Percentiles rank a stretch among this genome's conserved stretches.
These are phyloP conservation scores for Ascochyta clinopodiicola DNA, from an alignment of 2,329 filamentous ascomycete species.

Conservation along the genomic window DNA sequence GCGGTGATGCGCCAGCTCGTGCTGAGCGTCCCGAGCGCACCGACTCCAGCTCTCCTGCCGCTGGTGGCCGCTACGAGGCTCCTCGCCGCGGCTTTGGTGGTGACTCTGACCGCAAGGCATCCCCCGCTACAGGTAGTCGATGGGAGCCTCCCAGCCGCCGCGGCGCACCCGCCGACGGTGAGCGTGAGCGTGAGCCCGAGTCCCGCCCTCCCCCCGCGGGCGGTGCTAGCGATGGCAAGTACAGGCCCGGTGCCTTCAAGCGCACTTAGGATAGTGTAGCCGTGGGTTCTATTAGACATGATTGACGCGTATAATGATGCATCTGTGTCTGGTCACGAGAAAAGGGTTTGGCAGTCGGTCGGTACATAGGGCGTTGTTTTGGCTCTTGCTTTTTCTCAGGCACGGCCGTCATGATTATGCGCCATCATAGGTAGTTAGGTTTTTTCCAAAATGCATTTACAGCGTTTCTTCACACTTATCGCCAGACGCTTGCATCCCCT, in stretches of 20 bases:
- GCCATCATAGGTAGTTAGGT: constrained; percentile 7
- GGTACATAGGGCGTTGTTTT: constrained; percentile 19
- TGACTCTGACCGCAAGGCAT: constrained; percentile 41
- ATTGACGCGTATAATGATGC: constrained; percentile 15
- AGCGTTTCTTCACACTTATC: constrained; percentile 4
- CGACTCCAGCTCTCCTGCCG: constrained; percentile 33
- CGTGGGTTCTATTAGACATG: constrained; percentile 18
- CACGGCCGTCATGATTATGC: constrained; percentile 14
- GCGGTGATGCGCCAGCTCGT: constrained; percentile 39
- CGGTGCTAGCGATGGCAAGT: constrained; percentile 46
- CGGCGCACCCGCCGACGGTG: constrained; percentile 28
- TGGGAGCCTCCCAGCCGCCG: constrained; percentile 41
- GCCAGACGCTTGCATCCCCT: background rate
- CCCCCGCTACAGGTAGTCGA: constrained; percentile 40
- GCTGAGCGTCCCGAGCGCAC: constrained; percentile 26
- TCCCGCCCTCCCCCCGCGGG: constrained; percentile 33
- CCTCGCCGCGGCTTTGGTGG: constrained; percentile 38
- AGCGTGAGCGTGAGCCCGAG: constrained; percentile 33
- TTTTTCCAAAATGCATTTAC: constrained; percentile 16
- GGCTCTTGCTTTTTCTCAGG: constrained; percentile 10
- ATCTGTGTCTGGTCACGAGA: constrained; percentile 11
- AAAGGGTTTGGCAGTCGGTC: constrained; percentile 3
- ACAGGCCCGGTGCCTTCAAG: constrained; percentile 49
- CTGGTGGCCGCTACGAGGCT: constrained; percentile 38
- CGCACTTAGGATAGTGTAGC: constrained; percentile 21